phyloP scores from a whole-genome alignment of 345 rosid species.

The Schrenkiella parvula region DNA sequence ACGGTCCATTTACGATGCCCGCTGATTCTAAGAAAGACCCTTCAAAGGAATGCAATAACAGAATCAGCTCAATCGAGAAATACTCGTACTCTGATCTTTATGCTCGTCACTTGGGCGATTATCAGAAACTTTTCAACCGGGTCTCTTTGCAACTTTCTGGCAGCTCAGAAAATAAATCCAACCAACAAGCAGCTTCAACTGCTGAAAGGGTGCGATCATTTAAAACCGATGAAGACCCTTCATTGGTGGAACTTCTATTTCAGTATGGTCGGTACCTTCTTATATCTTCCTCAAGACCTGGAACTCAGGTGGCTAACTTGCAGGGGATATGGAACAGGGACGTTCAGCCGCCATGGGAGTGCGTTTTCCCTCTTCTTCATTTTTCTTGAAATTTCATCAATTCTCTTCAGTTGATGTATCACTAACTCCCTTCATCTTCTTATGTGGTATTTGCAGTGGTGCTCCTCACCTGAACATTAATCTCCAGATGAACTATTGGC shows the following conservation, averaged over 20 bases:
- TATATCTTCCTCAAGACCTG: constrained; percentile 83
- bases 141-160: constrained; percentile 62
- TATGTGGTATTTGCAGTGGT: constrained; percentile 42
- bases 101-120: constrained; percentile 62
- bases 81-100: constrained; percentile 63
- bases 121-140: constrained; percentile 71
- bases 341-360: constrained; percentile 87
- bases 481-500: constrained; percentile 99
- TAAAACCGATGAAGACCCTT: constrained; percentile 77
- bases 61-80: constrained; percentile 42
- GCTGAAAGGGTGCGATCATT: constrained; percentile 76
- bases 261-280: constrained; percentile 87
- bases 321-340: constrained; percentile 95
- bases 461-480: constrained; percentile 95
- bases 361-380: constrained; percentile 26
- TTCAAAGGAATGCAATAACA: constrained; percentile 39
- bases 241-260: constrained; percentile 71
- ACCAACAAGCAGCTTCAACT: constrained; percentile 39
- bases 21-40: constrained; percentile 67
- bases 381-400: not conserved
- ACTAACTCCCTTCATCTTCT: constrained; percentile 5
- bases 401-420: not conserved
- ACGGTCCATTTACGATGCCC: constrained; percentile 74
- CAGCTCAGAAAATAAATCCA: constrained; percentile 31
- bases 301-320: constrained; percentile 89